Evolutionary conservation across 2,329 filamentous ascomycete species (phyloP).

Genomic region (Ophiosphaerella korrae): DNA sequence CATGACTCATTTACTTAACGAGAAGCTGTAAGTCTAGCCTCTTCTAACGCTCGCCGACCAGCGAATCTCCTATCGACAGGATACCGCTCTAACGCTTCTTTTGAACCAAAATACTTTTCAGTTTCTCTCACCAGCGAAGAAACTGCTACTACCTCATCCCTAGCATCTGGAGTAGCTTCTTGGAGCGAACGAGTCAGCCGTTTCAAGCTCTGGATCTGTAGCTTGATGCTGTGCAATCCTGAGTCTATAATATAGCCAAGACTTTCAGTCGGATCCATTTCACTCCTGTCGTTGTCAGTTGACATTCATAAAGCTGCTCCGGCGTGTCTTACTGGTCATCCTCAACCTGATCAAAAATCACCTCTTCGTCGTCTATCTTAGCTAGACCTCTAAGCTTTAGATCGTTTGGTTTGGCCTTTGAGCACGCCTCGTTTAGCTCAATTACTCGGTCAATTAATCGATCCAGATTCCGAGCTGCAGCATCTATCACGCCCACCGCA

Average conservation of each 20-base stretch:
- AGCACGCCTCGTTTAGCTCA: conserved; percentile 19
- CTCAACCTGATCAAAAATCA: conserved; percentile 10
- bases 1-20: background rate
- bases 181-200: conserved; percentile 29
- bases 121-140: conserved; percentile 22
- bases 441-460: conserved; percentile 15
- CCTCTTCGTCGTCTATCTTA: conserved; percentile 13
- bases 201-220: conserved; percentile 30
- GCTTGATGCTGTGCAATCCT: conserved; percentile 27
- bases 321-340: conserved; percentile 9
- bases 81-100: conserved; percentile 18
- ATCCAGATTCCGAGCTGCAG: conserved; percentile 19
- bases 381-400: conserved; percentile 20
- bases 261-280: conserved; percentile 21
- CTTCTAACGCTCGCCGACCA: conserved; percentile 24
- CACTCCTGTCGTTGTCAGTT: conserved; percentile 11
- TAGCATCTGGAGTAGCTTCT: conserved; percentile 27
- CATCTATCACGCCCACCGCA: conserved; percentile 16
- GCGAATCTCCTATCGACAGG: conserved; percentile 20
- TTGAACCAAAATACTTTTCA: conserved; percentile 26
- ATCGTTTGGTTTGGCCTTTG: conserved; percentile 25
- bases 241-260: conserved; percentile 26
- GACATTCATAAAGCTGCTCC: background rate
- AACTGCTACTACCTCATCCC: conserved; percentile 22
- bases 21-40: conserved; percentile 15